These are phyloP conservation scores for Helianthus annuus DNA, from an alignment of 129 eudicot genomes.

Conservation along the genomic window DNA sequence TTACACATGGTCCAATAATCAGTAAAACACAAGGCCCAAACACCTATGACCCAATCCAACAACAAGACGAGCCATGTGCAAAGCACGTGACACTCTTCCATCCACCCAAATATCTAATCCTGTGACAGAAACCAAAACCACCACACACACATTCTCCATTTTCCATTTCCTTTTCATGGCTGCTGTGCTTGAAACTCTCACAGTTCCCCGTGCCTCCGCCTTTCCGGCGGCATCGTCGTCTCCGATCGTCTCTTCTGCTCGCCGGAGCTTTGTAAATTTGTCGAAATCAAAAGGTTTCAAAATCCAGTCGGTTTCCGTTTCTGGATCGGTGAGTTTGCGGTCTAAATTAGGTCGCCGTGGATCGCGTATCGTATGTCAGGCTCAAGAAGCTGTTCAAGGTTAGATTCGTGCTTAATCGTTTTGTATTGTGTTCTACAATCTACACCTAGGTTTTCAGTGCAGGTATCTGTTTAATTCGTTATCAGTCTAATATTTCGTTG, in stretches of 20 bases:
- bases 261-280: slow-evolving; percentile 36
- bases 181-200: slow-evolving; percentile 51
- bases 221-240: slow-evolving; percentile 46
- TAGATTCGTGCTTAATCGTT: slow-evolving; percentile 1
- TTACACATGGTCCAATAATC: slow-evolving; percentile 1
- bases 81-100: slow-evolving; percentile 13
- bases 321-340: slow-evolving; percentile 35
- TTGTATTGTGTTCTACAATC: slow-evolving; percentile 5
- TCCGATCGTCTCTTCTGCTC: slow-evolving; percentile 41
- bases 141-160: slow-evolving; percentile 20
- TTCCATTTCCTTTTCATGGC: slow-evolving; percentile 44
- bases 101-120: slow-evolving; percentile 31
- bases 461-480: background rate
- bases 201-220: slow-evolving; percentile 57
- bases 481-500: too few species aligned
- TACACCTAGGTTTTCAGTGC: background rate
- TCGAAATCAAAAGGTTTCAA: slow-evolving; percentile 56
- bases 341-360: slow-evolving; percentile 45
- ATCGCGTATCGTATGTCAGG: slow-evolving; percentile 59
- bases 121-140: slow-evolving; percentile 23
- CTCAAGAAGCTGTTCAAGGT: slow-evolving; percentile 76
- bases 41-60: background rate
- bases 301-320: slow-evolving; percentile 42
- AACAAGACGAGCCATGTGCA: slow-evolving; percentile 28
- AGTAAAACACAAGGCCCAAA: slow-evolving; percentile 19